A percentile compares a stretch with the other conserved stretches of the same genome.
phyloP scores from a whole-genome alignment of 1,284 basidiomycete species.

The Ustilago loliicola region DNA sequence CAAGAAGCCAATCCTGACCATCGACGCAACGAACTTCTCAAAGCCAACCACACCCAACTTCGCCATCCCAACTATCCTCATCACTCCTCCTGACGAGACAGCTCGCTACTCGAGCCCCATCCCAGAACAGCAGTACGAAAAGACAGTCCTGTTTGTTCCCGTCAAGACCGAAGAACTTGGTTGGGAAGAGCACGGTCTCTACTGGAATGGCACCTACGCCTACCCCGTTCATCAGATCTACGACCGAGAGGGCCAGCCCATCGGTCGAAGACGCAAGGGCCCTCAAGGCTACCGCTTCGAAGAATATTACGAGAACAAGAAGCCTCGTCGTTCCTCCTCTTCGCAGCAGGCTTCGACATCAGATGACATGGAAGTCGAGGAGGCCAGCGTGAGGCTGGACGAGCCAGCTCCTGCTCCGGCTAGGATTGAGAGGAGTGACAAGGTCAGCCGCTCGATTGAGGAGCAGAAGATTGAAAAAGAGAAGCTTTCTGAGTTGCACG shows the following conservation, averaged over 20 bases:
- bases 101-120: constrained; percentile 32
- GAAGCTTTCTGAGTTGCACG: constrained; percentile 1
- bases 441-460: neutral
- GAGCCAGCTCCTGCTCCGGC: constrained; percentile 51
- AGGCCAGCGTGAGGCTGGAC: constrained; percentile 34
- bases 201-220: constrained; percentile 61
- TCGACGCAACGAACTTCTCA: constrained; percentile 17
- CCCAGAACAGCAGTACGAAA: constrained; percentile 58
- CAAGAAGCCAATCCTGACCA: constrained; percentile 20
- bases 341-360: constrained; percentile 1
- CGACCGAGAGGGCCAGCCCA: constrained; percentile 36
- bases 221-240: constrained; percentile 58
- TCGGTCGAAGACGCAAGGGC: constrained; percentile 46
- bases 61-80: constrained; percentile 50
- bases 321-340: constrained; percentile 16
- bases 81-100: constrained; percentile 52
- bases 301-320: constrained; percentile 44
- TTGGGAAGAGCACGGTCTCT: constrained; percentile 64
- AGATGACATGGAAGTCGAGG: constrained; percentile 23
- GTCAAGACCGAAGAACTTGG: constrained; percentile 63
- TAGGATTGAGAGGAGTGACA: constrained; percentile 15
- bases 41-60: constrained; percentile 14
- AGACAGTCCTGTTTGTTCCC: constrained; percentile 60
- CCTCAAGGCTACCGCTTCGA: constrained; percentile 45
- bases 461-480: neutral